A percentile compares a stretch with the other conserved stretches of the same genome.
These are phyloP conservation scores for Psilocybe mexicana DNA, from an alignment of 1,284 basidiomycete species.

Conservation along the genomic window DNA sequence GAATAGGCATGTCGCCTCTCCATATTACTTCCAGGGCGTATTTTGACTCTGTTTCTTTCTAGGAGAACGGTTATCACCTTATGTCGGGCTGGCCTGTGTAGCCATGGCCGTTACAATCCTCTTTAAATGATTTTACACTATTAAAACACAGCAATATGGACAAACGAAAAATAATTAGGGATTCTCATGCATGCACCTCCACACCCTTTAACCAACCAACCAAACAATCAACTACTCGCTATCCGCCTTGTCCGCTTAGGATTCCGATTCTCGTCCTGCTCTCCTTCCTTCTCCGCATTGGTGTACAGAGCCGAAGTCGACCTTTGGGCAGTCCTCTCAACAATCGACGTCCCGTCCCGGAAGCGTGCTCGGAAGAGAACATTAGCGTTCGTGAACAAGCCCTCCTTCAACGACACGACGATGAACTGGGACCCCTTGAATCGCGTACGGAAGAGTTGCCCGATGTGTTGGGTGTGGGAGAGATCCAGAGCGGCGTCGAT, in stretches of 20 bases:
- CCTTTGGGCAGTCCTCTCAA: conserved; percentile 75
- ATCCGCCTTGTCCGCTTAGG: conserved; percentile 24
- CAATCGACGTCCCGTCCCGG: conserved; percentile 89
- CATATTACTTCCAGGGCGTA: background rate
- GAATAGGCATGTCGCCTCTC: conserved; percentile 66
- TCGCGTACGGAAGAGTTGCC: conserved; percentile 93
- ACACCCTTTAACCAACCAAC: background rate
- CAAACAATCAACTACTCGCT: conserved; percentile 7
- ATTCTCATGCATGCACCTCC: conserved; percentile 2
- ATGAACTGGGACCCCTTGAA: conserved; percentile 99
- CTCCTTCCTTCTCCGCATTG: conserved; percentile 28
- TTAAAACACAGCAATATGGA: conserved; percentile 18
- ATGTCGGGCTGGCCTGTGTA: conserved; percentile 78
- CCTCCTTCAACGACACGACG: conserved; percentile 96
- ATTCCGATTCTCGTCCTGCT: conserved; percentile 30
- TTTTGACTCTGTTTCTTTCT: background rate
- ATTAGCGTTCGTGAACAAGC: conserved; percentile 96
- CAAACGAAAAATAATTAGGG: conserved; percentile 16
- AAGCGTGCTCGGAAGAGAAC: conserved; percentile 94
- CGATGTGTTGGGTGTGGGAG: conserved; percentile 96
- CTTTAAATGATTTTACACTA: conserved; percentile 30
- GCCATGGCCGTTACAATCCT: conserved; percentile 72
- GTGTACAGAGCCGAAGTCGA: conserved; percentile 44
- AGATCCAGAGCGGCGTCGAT: conserved; percentile 97
- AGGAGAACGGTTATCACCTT: conserved; percentile 85